Conservation (phyloP, 306 rosid species). For the Prunus campanulata region DNA sequence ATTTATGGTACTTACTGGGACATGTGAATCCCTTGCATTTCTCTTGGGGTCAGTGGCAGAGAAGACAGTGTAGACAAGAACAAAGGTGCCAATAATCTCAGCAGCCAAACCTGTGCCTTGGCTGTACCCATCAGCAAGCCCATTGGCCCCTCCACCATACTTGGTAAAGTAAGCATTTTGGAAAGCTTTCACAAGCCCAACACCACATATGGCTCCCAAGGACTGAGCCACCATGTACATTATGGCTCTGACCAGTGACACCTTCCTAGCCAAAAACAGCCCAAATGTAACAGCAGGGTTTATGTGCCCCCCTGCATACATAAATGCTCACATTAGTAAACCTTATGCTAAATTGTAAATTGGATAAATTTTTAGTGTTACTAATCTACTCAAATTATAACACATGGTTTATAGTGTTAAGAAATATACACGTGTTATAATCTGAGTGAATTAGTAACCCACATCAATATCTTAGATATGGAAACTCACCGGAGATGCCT, state of each 20-base stretch:
- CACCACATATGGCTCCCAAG: slow-evolving; percentile 47
- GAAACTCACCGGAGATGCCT: slow-evolving; percentile 39
- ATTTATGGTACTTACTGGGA: slow-evolving; percentile 30
- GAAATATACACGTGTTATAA: background rate
- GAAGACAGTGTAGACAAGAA: slow-evolving; percentile 53
- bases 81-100: slow-evolving; percentile 49
- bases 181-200: slow-evolving; percentile 42
- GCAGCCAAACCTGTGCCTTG: slow-evolving; percentile 42
- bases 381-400: background rate
- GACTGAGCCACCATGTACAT: slow-evolving; percentile 45
- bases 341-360: background rate
- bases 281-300: slow-evolving; percentile 58
- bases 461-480: background rate
- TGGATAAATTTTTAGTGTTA: background rate
- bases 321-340: background rate
- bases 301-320: slow-evolving; percentile 41
- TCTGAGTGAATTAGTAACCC: background rate
- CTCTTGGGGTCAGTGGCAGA: slow-evolving; percentile 52
- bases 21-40: slow-evolving; percentile 43
- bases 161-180: slow-evolving; percentile 24
- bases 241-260: slow-evolving; percentile 36
- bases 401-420: background rate
- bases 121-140: slow-evolving; percentile 25
- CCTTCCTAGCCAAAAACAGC: slow-evolving; percentile 39
- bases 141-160: slow-evolving; percentile 49